A percentile compares a stretch with the other conserved stretches of the same genome.
phyloP scores from a whole-genome alignment of 1,284 basidiomycete species.

The Irpex sp. region DNA sequence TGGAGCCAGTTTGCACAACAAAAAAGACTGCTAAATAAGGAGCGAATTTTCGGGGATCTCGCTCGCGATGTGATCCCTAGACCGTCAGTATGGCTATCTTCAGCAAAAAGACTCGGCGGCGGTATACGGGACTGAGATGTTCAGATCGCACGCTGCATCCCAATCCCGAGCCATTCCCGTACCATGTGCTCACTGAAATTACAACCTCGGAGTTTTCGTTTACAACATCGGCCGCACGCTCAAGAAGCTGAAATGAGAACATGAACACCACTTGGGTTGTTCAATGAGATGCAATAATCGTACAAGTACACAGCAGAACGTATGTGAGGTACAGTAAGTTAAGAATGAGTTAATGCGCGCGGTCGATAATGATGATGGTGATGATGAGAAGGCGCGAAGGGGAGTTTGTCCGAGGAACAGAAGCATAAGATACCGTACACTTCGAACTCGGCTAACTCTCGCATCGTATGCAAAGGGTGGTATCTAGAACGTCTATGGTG shows the following conservation, averaged over 20 bases:
- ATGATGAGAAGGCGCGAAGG: background rate
- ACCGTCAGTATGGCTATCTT: too few species aligned
- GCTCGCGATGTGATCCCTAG: too few species aligned
- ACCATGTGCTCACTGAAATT: background rate
- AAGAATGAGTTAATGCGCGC: background rate
- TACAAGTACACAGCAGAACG: background rate
- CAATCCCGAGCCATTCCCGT: too few species aligned
- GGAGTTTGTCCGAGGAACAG: background rate
- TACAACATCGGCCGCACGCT: background rate
- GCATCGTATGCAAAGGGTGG: background rate
- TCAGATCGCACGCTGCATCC: too few species aligned
- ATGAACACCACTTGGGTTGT: background rate
- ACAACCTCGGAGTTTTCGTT: background rate
- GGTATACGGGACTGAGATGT: too few species aligned
- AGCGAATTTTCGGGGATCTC: too few species aligned
- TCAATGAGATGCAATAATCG: background rate
- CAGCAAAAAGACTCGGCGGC: too few species aligned
- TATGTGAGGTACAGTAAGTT: background rate
- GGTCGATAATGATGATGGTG: background rate
- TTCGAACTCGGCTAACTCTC: background rate
- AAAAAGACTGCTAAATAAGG: too few species aligned
- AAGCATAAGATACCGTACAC: background rate
- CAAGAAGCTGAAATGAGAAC: background rate
- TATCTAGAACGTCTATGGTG: background rate
- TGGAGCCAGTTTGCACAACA: too few species aligned